Evolutionary conservation across 345 rosid genomes (phyloP), one percentile per base, ranked within the genome.

Genomic region (Conringia planisiliqua): DNA sequence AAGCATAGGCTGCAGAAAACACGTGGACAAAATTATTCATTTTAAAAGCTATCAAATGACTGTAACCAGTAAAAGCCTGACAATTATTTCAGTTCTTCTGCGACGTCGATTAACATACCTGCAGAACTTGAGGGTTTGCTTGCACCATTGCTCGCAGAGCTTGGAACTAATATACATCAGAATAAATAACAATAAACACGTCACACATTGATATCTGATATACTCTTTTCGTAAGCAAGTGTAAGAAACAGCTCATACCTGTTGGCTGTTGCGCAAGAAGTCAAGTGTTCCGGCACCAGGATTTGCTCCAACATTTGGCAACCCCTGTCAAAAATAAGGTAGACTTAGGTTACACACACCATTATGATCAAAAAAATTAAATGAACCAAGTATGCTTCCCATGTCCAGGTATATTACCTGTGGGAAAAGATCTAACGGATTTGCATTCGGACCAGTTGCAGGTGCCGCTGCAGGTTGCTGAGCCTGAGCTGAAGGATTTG

Each of bases 251-350:
- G 43, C 62, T 52, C 22, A 39, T 38, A 94, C 96, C 92, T 91
- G 98, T 71, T 82, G 98, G 72, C 98, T 94, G 81, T 87, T 90
- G 40, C 93, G 89, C 66, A 90, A 76, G 66, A 94, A 91, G 68
- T 94, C 98, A 56, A 94, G 95, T 77, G 83, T 82, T 38, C 93
- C 93, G 0, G 87, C 91, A 46, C 89, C 90, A 62, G 86, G 88
- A 67, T 80, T 94, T 66, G 88, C 75, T 52, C 97, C 97, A 82
- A 85, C 68, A 75, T 70, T 86, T 13, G 98, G 92, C 85, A 94
- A 85, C 70, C 97, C 98, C 98, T 94, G 84, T 47, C 51, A 51
- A 32, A 42, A 51, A 17, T 65, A 18, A 30, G 38, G 44, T 12
- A 39, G 14, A 22, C 5, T 63, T 71, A 43, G 32, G 17, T 24